Percentiles rank a stretch among this genome's conserved stretches.
Evolutionary conservation across 2,329 filamentous ascomycete species (phyloP).

Genomic region (Colletotrichum sp.): DNA sequence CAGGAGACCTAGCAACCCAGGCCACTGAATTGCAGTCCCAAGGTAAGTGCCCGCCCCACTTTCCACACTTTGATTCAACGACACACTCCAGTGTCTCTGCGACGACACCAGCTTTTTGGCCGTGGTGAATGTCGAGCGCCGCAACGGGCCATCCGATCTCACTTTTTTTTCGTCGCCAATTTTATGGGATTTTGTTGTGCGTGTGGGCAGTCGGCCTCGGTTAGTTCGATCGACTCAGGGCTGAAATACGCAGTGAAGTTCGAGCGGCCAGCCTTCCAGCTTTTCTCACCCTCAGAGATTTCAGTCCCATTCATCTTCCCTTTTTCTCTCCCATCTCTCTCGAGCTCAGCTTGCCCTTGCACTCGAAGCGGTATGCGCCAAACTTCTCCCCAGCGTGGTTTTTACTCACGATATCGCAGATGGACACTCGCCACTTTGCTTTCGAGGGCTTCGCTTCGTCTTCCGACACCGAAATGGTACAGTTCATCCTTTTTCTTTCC

Average conservation of each 20-base stretch:
- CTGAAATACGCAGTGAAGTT: neutral
- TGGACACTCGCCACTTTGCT: neutral
- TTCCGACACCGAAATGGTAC: neutral
- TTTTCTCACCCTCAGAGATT: neutral
- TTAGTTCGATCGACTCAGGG: neutral
- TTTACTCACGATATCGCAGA: neutral
- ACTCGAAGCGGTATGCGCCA: neutral
- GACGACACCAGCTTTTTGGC: neutral
- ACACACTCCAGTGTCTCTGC: neutral
- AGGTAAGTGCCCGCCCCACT: neutral
- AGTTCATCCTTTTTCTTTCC: neutral
- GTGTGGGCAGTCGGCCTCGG: neutral
- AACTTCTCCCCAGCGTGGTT: neutral
- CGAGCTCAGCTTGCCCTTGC: neutral
- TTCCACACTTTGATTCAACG: neutral
- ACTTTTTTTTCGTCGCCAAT: neutral
- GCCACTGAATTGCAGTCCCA: neutral
- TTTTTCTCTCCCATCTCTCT: neutral
- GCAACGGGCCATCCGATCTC: neutral
- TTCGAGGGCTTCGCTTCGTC: neutral
- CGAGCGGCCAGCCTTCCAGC: no score
- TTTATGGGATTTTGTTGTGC: neutral
- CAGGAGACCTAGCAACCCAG: accelerated
- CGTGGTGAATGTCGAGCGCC: neutral
- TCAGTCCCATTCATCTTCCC: neutral